Base-by-base conservation (phyloP, 768 basidiomycete genomes). In the Phallus indusiatus region DNA sequence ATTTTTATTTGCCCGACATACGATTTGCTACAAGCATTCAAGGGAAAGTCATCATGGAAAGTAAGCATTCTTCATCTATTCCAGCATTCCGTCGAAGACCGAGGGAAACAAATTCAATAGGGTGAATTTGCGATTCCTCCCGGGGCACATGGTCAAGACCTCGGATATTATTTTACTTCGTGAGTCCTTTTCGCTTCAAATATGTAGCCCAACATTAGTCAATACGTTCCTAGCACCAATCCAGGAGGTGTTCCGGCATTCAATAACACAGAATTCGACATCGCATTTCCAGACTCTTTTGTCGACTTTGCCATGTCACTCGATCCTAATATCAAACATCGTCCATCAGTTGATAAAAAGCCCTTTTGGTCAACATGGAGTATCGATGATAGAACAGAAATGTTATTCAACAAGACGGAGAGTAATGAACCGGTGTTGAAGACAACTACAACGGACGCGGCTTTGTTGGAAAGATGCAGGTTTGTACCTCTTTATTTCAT, bases 1-100 rank as follows among this genome's bases (percentile, higher is more conserved):
- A 76, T 78, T 51, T 75, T 79, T 52, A 69, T 72, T 20, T 80
- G 78, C 59, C 78, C 78, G 0, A 74, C 75, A 0, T 78, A 78
- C 59, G 74, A 63, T 57, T 51, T 76, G 14, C 60, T 75, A 42
- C 60, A 61, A 16, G 73, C 73, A 14, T 74, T 75, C 60, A n/a
- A 33, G 1, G 66, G 67, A n/a, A 63, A 56, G n/a, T n/a, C n/a
- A 18, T 64, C 70, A 0, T 74, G 66, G 64, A 75, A 73, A 67
- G 74, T 73, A 11, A 5, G 65, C 36, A 7, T 20, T 5, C 4
- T 28, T 28, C 7, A 3, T 28, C 28, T 28, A 7, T 28, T 3
- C 28, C 7, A 2, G 28, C 7, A 7, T 28, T 28, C 28, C 7
- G 28, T 28, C 7, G 28, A 28, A 28, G 7, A 28, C 28, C 28